phyloP scores from a whole-genome alignment of 2,329 filamentous ascomycete genomes.

The Pseudopithomyces maydicus region DNA sequence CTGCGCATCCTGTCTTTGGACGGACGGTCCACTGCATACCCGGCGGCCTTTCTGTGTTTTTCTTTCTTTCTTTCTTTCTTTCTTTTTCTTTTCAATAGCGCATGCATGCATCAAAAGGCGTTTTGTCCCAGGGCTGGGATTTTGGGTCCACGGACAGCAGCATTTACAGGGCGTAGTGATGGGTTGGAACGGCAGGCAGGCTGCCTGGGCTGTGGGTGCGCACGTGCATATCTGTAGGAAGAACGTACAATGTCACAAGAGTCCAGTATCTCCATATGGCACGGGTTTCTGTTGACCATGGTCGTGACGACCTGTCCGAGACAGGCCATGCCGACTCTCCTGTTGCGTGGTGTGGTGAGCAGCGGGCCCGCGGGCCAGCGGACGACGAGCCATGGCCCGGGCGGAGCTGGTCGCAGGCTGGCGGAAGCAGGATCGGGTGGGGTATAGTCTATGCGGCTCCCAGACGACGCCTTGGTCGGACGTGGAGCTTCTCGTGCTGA shows the following conservation, averaged over 20 bases:
- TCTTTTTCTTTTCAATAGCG: slow-evolving; percentile 15
- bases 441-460: background rate
- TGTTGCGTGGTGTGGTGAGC: too few relatives aligned
- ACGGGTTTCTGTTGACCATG: too few relatives aligned
- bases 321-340: too few relatives aligned
- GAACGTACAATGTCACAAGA: background rate
- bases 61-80: slow-evolving; percentile 11
- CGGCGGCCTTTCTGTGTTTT: slow-evolving; percentile 6
- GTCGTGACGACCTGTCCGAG: too few relatives aligned
- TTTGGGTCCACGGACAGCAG: background rate
- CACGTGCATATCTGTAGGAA: background rate
- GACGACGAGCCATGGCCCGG: too few relatives aligned
- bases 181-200: too few relatives aligned
- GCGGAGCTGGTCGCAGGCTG: too few relatives aligned
- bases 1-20: slow-evolving; percentile 12
- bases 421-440: background rate
- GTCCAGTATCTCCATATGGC: too few relatives aligned
- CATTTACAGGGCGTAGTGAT: slow-evolving; percentile 1
- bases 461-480: background rate
- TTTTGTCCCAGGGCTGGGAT: background rate
- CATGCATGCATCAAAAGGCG: slow-evolving; percentile 30
- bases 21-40: slow-evolving; percentile 4
- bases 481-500: background rate
- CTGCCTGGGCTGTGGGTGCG: too few relatives aligned
- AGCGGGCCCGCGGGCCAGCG: too few relatives aligned